A percentile compares a stretch with the other conserved stretches of the same genome.
Conservation (phyloP, 1,139 yeast genomes). For the Candida smagusa region DNA sequence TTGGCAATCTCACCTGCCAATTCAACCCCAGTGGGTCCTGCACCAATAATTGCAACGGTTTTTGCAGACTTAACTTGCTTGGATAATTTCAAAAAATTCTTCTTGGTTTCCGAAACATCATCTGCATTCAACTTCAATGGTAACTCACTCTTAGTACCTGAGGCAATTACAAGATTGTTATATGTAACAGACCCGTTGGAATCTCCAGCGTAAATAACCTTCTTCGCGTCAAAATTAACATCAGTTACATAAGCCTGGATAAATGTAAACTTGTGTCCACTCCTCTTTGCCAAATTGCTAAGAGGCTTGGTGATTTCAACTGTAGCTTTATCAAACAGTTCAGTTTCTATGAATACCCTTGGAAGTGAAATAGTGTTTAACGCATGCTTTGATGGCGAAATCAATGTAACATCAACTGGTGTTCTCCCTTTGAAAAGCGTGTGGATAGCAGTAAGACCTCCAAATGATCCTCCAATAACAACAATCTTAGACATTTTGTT, state of each 20-base stretch:
- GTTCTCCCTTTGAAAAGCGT: conserved; percentile 7
- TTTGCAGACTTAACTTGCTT: conserved; percentile 17
- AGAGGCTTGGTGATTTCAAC: conserved; percentile 19
- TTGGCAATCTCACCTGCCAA: conserved; percentile 33
- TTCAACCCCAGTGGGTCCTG: conserved; percentile 43
- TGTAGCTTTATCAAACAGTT: conserved; percentile 15
- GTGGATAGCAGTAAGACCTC: conserved; percentile 26
- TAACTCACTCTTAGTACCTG: conserved; percentile 25
- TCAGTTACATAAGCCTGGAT: conserved; percentile 19
- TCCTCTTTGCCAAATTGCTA: conserved; percentile 6
- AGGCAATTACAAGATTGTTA: conserved; percentile 32
- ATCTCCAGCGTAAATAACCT: conserved; percentile 10
- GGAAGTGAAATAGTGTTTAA: conserved; percentile 29
- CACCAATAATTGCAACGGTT: conserved; percentile 35
- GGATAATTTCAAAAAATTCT: conserved; percentile 14
- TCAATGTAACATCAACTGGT: conserved; percentile 10
- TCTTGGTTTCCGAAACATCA: conserved; percentile 10
- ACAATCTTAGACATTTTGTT: conserved; percentile 14
- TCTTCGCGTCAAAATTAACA: conserved; percentile 21
- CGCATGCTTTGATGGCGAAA: conserved; percentile 17
- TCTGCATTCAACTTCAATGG: conserved; percentile 25
- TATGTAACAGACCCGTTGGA: conserved; percentile 15
- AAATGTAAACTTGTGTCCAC: conserved; percentile 15
- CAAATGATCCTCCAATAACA: conserved; percentile 37
- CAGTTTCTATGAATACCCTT: conserved; percentile 27